Evolutionary conservation across 179 eudicot species (phyloP).

Genomic region (Nepenthes alata): DNA sequence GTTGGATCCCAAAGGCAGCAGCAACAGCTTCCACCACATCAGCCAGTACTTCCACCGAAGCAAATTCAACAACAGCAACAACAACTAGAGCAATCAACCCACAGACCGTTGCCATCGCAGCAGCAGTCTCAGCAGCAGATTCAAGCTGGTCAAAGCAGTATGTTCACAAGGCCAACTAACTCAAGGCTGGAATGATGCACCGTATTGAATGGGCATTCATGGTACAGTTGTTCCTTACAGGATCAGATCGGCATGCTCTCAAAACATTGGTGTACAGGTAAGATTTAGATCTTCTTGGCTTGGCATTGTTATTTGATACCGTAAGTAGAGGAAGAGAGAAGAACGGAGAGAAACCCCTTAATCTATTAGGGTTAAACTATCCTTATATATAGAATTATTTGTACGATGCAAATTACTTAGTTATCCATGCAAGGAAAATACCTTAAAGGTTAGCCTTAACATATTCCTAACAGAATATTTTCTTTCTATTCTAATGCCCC

Average conservation of each 20-base stretch:
- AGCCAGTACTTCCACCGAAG: conserved; percentile 18
- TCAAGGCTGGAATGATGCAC: conserved; percentile 31
- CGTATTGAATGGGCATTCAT: conserved; percentile 12
- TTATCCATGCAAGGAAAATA: not conserved
- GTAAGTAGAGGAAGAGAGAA: not conserved
- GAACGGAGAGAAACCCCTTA: not conserved
- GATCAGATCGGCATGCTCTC: conserved; percentile 31
- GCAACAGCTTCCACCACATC: conserved; percentile 28
- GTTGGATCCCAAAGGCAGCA: conserved; percentile 30
- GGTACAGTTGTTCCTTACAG: conserved; percentile 27
- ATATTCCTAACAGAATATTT: too few relatives aligned
- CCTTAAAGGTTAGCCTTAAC: not conserved
- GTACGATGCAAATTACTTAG: not conserved
- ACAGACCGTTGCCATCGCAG: conserved; percentile 15
- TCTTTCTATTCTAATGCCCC: too few relatives aligned
- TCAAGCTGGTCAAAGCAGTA: conserved; percentile 28
- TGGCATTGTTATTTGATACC: not conserved
- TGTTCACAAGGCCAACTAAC: conserved; percentile 20
- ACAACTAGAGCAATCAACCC: conserved; percentile 14
- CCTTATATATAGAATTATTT: not conserved
- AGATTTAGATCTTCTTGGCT: not conserved
- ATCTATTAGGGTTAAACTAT: not conserved
- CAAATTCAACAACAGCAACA: conserved; percentile 23
- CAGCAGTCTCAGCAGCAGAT: conserved; percentile 29
- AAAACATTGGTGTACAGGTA: conserved; percentile 53